These are phyloP conservation scores for Saturnispora saitoi DNA, from an alignment of 805 yeast genomes.

Conservation along the genomic window DNA sequence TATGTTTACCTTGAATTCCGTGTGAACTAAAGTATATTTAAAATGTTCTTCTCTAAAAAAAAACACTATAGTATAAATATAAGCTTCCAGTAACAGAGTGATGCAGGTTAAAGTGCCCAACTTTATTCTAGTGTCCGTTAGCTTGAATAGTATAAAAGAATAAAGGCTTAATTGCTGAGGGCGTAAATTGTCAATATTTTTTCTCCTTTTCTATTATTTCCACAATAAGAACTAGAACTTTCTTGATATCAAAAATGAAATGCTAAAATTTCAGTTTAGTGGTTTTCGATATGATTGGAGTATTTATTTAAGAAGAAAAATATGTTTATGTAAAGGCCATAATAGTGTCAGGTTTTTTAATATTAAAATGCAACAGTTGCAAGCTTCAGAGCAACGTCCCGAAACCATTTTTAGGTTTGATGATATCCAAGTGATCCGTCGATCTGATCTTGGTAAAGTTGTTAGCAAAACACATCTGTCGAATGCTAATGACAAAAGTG, in stretches of 20 bases:
- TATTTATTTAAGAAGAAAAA: neutral
- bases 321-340: neutral
- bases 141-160: neutral
- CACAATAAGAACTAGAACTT: neutral
- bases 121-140: neutral
- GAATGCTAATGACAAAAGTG: neutral
- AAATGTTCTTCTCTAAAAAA: neutral
- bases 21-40: neutral
- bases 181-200: neutral
- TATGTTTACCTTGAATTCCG: neutral
- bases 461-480: neutral
- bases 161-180: neutral
- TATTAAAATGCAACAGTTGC: neutral
- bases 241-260: neutral
- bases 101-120: neutral
- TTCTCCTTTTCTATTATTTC: neutral
- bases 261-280: neutral
- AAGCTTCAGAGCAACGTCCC: neutral
- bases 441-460: neutral
- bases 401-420: constrained; percentile 2
- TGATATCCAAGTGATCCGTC: neutral
- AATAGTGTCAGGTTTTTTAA: neutral
- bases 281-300: neutral
- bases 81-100: neutral
- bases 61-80: neutral